Percentiles rank a stretch among this genome's conserved stretches.
Evolutionary conservation across 1,284 basidiomycete species (phyloP).

Genomic region (Pterulicium gracile): DNA sequence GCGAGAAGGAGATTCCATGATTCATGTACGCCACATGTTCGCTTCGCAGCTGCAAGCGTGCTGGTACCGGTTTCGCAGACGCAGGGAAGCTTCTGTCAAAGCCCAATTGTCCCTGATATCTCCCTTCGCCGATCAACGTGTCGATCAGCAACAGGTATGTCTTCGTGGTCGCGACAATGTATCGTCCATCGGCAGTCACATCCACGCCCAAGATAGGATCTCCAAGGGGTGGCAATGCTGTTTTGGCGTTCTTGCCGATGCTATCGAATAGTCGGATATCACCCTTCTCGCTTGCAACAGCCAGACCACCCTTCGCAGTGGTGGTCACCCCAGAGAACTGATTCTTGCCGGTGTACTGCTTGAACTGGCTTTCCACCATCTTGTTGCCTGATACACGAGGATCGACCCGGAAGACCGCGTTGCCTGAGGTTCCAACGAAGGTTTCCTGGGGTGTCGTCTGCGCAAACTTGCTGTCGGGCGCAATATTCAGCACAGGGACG

Average conservation of each 20-base stretch:
- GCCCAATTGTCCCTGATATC: constrained; percentile 78
- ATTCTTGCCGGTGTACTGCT: constrained; percentile 94
- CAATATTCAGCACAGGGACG: constrained; percentile 79
- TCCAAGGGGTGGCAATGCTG: constrained; percentile 90
- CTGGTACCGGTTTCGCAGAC: constrained; percentile 85
- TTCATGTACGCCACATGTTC: constrained; percentile 97
- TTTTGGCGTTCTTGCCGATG: constrained; percentile 99
- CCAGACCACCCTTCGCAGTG: constrained; percentile 79
- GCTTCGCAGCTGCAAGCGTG: constrained; percentile 78
- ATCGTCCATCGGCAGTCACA: constrained; percentile 89
- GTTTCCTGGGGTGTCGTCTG: constrained; percentile 92
- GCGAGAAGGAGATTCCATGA: constrained; percentile 80
- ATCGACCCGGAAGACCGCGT: constrained; percentile 95
- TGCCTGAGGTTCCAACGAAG: constrained; percentile 86
- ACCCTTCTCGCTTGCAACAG: constrained; percentile 93
- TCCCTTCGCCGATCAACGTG: constrained; percentile 87
- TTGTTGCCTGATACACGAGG: constrained; percentile 87
- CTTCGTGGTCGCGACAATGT: constrained; percentile 93
- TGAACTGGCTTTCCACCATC: constrained; percentile 91
- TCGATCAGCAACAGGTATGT: constrained; percentile 94
- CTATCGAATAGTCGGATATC: constrained; percentile 94
- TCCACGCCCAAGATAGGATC: constrained; percentile 95
- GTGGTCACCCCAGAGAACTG: constrained; percentile 92
- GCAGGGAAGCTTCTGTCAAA: constrained; percentile 97
- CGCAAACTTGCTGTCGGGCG: constrained; percentile 92